phyloP scores from a whole-genome alignment of 2,329 filamentous ascomycete genomes.

The Fusarium sp. region DNA sequence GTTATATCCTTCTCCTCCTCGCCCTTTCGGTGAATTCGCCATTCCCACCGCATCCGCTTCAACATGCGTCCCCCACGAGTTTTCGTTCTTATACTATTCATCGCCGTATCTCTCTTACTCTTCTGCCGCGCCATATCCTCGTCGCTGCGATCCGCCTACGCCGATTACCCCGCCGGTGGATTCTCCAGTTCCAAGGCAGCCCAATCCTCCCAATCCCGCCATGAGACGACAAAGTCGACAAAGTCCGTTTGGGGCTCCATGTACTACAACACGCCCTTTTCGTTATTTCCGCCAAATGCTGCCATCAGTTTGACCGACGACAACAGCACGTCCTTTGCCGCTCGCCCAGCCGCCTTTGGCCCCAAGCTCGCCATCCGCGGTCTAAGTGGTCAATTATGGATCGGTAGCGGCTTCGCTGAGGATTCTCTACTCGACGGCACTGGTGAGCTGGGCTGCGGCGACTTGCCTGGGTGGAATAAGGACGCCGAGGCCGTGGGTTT shows the following conservation, averaged over 20 bases:
- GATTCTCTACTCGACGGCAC: slow-evolving; percentile 74
- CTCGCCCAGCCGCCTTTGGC: slow-evolving; percentile 92
- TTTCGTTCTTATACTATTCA: slow-evolving; percentile 66
- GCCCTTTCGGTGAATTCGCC: slow-evolving; percentile 3
- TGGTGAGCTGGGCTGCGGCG: slow-evolving; percentile 93
- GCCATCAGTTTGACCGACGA: slow-evolving; percentile 97
- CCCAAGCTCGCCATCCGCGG: slow-evolving; percentile 80
- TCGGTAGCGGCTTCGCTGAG: slow-evolving; percentile 91
- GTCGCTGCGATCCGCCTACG: slow-evolving; percentile 43
- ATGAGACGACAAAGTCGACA: slow-evolving; percentile 26
- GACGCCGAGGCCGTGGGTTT: slow-evolving; percentile 61
- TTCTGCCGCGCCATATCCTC: slow-evolving; percentile 64
- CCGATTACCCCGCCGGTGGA: slow-evolving; percentile 45
- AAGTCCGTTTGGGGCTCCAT: slow-evolving; percentile 62
- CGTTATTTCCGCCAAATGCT: slow-evolving; percentile 93
- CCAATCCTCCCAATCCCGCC: slow-evolving; percentile 22
- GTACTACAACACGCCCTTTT: slow-evolving; percentile 81
- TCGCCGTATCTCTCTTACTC: slow-evolving; percentile 65
- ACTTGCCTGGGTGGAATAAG: slow-evolving; percentile 89
- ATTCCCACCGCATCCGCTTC: slow-evolving; percentile 29
- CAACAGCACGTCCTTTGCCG: slow-evolving; percentile 96
- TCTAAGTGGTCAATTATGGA: slow-evolving; percentile 91
- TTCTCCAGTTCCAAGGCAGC: slow-evolving; percentile 32
- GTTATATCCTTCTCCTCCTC: slow-evolving; percentile 9
- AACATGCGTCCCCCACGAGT: slow-evolving; percentile 68